phyloP scores from a whole-genome alignment of 164 flowering plant genomes.

The Akebia trifoliata region DNA sequence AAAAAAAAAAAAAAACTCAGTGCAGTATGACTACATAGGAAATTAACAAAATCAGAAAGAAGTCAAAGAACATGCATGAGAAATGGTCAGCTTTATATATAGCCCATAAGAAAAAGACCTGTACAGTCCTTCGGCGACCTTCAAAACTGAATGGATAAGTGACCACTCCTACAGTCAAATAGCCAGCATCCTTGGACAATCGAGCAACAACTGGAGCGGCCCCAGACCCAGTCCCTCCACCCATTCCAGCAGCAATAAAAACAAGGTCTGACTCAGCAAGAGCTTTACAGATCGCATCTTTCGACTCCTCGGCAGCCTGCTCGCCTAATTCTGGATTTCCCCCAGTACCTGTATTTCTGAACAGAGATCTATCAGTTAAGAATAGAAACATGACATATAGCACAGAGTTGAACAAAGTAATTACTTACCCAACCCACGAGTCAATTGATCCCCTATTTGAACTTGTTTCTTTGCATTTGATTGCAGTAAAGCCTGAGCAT shows the following conservation, averaged over 20 bases:
- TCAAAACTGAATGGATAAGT: slow-evolving; percentile 30
- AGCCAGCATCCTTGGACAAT: slow-evolving; percentile 24
- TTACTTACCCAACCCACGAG: slow-evolving; percentile 26
- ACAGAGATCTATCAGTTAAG: slow-evolving; percentile 11
- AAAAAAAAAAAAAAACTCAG: neutral
- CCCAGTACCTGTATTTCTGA: slow-evolving; percentile 31
- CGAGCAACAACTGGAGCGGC: slow-evolving; percentile 29
- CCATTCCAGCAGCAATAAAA: slow-evolving; percentile 30
- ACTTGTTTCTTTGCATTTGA: slow-evolving; percentile 20
- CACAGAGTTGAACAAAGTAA: neutral
- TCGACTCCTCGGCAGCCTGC: slow-evolving; percentile 29
- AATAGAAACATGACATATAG: neutral
- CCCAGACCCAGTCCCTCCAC: slow-evolving; percentile 31
- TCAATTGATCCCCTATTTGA: slow-evolving; percentile 26
- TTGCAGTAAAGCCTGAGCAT: slow-evolving; percentile 26
- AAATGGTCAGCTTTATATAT: neutral
- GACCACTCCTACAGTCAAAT: slow-evolving; percentile 27
- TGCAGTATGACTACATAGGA: neutral
- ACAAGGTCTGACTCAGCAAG: slow-evolving; percentile 26
- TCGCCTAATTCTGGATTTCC: slow-evolving; percentile 28
- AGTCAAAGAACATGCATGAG: neutral
- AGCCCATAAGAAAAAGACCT: slow-evolving; percentile 11
- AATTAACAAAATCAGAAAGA: neutral
- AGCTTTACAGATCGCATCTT: slow-evolving; percentile 20
- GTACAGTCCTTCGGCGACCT: slow-evolving; percentile 31